Conservation (phyloP, 148 eudicot genomes). For the Talinum fruticosum region DNA sequence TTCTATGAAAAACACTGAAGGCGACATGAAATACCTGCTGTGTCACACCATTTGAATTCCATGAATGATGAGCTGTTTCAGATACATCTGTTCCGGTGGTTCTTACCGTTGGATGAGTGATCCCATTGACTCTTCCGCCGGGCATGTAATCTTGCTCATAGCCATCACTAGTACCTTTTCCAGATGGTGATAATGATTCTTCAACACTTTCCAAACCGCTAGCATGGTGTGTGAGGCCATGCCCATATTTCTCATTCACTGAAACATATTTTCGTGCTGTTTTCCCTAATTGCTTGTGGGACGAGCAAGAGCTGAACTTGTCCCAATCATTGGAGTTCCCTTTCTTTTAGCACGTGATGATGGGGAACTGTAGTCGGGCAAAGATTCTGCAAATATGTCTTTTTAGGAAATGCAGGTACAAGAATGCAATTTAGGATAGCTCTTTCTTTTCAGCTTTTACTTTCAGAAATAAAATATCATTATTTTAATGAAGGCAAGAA, state of each 20-base stretch:
- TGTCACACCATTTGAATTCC: slow-evolving; percentile 21
- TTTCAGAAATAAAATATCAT: neutral
- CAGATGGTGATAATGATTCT: slow-evolving; percentile 53
- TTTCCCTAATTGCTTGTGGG: slow-evolving; percentile 18
- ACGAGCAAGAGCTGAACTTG: slow-evolving; percentile 21
- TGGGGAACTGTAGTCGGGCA: slow-evolving; percentile 43
- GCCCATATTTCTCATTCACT: slow-evolving; percentile 30
- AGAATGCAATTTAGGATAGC: neutral
- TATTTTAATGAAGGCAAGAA: neutral
- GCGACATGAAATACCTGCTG: slow-evolving; percentile 22
- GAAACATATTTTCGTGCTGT: slow-evolving; percentile 20
- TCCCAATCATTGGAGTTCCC: slow-evolving; percentile 27
- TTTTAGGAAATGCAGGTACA: neutral
- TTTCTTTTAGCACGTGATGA: slow-evolving; percentile 35
- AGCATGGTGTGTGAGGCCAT: slow-evolving; percentile 30
- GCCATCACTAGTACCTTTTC: slow-evolving; percentile 41
- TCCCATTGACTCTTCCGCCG: slow-evolving; percentile 30
- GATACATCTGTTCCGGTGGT: slow-evolving; percentile 21
- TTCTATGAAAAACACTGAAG: neutral
- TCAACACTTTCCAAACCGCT: slow-evolving; percentile 32
- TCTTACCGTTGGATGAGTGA: slow-evolving; percentile 20
- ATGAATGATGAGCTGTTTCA: slow-evolving; percentile 18
- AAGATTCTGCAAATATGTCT: slow-evolving; percentile 35
- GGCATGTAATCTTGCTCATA: slow-evolving; percentile 23
- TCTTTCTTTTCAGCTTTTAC: neutral